Conservation (phyloP, 176 grass and related monocot species). For the Oryza glaberrima region DNA sequence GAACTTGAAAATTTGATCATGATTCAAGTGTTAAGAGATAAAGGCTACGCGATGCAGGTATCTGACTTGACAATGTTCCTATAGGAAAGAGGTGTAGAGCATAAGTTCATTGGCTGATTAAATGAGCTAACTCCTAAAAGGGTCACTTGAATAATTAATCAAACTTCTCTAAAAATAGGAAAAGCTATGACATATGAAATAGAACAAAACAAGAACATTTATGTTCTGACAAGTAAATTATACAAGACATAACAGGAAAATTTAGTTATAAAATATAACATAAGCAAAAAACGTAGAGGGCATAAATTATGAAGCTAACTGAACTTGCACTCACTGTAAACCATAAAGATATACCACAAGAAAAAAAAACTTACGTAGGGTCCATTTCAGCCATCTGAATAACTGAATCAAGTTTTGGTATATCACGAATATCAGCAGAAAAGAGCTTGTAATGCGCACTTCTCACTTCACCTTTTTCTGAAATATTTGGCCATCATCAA, state of each 20-base stretch:
- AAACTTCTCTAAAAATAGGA: constrained; percentile 12
- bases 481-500: constrained; percentile 37
- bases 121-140: background rate
- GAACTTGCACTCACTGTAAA: background rate
- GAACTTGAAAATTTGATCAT: constrained; percentile 30
- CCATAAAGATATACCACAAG: constrained; percentile 24
- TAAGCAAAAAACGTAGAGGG: constrained; percentile 9
- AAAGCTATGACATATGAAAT: background rate
- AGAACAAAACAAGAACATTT: background rate
- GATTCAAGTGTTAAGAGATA: constrained; percentile 32
- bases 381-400: constrained; percentile 75
- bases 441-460: constrained; percentile 91
- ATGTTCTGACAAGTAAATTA: background rate
- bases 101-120: constrained; percentile 31
- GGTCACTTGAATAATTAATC: constrained; percentile 5
- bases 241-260: background rate
- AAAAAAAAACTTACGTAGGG: constrained; percentile 53
- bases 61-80: constrained; percentile 9
- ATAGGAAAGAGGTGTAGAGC: constrained; percentile 3
- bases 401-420: constrained; percentile 73
- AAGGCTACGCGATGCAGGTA: background rate
- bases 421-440: constrained; percentile 79
- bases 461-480: constrained; percentile 90
- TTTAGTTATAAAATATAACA: background rate
- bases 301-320: background rate